phyloP scores from a whole-genome alignment of 2,329 filamentous ascomycete species.

The Ceratocystis colombiana region DNA sequence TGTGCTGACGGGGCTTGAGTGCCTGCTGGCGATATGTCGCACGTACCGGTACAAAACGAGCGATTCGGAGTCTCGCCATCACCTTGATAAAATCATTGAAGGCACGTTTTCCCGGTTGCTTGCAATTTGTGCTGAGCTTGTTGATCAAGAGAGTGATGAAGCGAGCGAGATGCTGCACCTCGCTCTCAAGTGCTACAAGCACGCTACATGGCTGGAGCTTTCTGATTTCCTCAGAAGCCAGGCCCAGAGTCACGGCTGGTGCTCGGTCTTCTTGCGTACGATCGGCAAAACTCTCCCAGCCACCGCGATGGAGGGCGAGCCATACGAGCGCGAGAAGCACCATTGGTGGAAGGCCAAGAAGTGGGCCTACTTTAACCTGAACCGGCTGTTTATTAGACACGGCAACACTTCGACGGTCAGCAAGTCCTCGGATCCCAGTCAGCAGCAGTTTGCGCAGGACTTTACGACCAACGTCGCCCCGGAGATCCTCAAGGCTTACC shows the following conservation, averaged over 20 bases:
- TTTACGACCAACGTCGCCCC: constrained; percentile 89
- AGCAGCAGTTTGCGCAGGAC: constrained; percentile 72
- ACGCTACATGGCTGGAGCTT: constrained; percentile 93
- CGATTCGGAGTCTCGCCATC: constrained; percentile 63
- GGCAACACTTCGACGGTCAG: constrained; percentile 72
- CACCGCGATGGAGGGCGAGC: constrained; percentile 64
- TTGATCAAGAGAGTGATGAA: constrained; percentile 84
- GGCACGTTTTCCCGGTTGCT: constrained; percentile 81
- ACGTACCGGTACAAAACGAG: constrained; percentile 86
- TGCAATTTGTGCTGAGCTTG: constrained; percentile 74
- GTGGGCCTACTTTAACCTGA: constrained; percentile 97
- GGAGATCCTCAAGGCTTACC: constrained; percentile 90
- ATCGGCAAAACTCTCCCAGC: constrained; percentile 76
- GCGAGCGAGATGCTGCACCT: constrained; percentile 94
- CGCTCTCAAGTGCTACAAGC: constrained; percentile 93
- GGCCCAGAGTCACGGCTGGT: constrained; percentile 85
- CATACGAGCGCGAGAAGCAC: constrained; percentile 79
- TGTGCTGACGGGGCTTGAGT: constrained; percentile 88
- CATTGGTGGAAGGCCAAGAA: constrained; percentile 99
- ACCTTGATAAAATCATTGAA: constrained; percentile 92
- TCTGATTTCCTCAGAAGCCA: constrained; percentile 67
- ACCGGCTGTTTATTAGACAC: constrained; percentile 89
- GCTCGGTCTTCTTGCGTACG: constrained; percentile 83
- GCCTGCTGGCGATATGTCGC: constrained; percentile 84
- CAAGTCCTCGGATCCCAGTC: constrained; percentile 55